Conservation (phyloP, 1,139 yeast species). For the Geotrichum citri-aurantii region DNA sequence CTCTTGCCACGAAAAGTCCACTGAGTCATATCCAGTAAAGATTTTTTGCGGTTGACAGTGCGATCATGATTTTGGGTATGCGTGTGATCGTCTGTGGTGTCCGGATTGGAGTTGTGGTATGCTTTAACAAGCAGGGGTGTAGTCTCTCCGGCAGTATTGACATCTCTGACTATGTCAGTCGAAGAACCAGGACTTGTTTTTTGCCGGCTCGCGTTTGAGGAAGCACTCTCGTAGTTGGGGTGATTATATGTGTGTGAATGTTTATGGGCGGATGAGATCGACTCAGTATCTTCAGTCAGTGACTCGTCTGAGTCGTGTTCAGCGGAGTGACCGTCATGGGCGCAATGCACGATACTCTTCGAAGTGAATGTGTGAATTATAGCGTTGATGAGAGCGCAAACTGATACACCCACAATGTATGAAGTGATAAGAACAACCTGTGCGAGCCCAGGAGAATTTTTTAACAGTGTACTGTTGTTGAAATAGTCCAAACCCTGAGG, state of each 20-base stretch:
- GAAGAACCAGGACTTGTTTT: background rate
- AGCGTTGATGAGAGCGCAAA: slow-evolving; percentile 57
- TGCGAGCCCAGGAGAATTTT: slow-evolving; percentile 26
- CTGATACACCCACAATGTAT: slow-evolving; percentile 52
- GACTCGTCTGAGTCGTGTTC: slow-evolving; percentile 59
- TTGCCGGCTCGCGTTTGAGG: background rate
- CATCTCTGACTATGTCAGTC: background rate
- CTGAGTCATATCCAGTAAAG: slow-evolving; percentile 29
- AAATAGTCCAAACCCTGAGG: slow-evolving; percentile 55
- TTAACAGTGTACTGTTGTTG: slow-evolving; percentile 24
- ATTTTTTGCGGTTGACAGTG: slow-evolving; percentile 7
- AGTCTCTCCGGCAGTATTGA: slow-evolving; percentile 14
- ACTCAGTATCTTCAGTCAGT: slow-evolving; percentile 24
- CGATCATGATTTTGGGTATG: background rate
- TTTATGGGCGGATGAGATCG: slow-evolving; percentile 17
- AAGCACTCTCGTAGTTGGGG: background rate
- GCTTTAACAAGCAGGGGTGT: slow-evolving; percentile 1
- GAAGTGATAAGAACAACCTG: slow-evolving; percentile 45
- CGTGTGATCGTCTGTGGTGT: background rate
- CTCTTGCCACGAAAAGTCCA: slow-evolving; percentile 30
- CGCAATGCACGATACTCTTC: slow-evolving; percentile 81
- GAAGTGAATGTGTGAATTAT: slow-evolving; percentile 69
- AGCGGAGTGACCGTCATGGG: slow-evolving; percentile 42
- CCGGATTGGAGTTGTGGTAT: background rate
- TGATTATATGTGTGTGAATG: slow-evolving; percentile 21